Base-by-base conservation (phyloP, 257 asterid species). In the Nicotiana otophora region DNA sequence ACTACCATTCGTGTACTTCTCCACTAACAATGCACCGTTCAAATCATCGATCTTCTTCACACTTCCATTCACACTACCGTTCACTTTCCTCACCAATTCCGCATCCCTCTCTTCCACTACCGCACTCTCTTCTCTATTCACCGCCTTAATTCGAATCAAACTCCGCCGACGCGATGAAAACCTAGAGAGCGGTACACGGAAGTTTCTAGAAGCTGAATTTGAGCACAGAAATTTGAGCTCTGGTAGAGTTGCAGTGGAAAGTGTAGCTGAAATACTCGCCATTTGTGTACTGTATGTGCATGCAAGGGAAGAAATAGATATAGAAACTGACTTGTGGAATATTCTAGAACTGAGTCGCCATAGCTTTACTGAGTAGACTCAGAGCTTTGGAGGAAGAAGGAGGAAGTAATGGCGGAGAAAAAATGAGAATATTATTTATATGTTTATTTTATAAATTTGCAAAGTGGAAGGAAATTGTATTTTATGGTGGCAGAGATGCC, bases 1-100 rank as follows among this genome's bases (percentile, higher is more conserved):
- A 89, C 86, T 89, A 76, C 91, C 94, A 86, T 90, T 86, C 19
- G 81, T 89, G 85, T 89, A 90, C 83, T 89, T 86, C 83, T 57
- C 82, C 58, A 88, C 88, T 80, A 42, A 46, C 90, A 78, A 82
- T 83, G 34, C 34, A 15, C 74, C 83, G 20, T 58, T 39, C 34
- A 65, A 83, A 62, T 26, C 58, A 63, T 1, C 20, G 33, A 14
- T 66, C 60, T 33, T 83, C 48, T 77, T 17, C 54, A 15, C 84
- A 39, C 81, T 80, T 74, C 92, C 96, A 66, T 89, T 94, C 51
- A 69, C 88, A 75, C 81, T 85, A 17, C 91, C 90, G 31, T 90
- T 90, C 83, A 89, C 81, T 81, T 86, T 87, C 26, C 65, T 70
- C 77, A 4, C 81, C 77, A 89, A 82, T 31, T 86, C 96, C 4